A percentile compares a stretch with the other conserved stretches of the same genome.
Evolutionary conservation across 805 yeast genomes (phyloP).

Genomic region (Ogataea ramenticola): DNA sequence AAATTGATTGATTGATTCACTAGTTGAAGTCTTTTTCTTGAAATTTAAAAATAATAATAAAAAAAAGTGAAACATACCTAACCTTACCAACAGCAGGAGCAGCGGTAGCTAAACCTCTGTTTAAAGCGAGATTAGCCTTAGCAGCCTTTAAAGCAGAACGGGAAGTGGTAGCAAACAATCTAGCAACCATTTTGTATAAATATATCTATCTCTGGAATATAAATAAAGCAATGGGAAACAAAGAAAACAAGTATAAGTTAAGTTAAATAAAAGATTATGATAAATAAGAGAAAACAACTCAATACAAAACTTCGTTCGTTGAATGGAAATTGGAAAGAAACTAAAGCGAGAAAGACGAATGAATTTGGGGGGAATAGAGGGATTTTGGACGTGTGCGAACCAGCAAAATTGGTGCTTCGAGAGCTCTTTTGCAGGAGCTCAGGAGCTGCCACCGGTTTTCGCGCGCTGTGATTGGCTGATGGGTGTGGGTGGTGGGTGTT

Average conservation of each 20-base stretch:
- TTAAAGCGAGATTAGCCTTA: slow-evolving; percentile 69
- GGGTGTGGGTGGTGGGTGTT: not conserved
- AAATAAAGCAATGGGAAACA: not conserved
- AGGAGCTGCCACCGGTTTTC: no score
- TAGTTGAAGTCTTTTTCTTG: not conserved
- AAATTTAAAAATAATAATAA: not conserved
- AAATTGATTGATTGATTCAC: slow-evolving; percentile 1
- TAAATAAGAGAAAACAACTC: not conserved
- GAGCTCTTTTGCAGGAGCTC: no score
- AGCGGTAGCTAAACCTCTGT: slow-evolving; percentile 74
- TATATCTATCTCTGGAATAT: not conserved
- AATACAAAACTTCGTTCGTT: no score
- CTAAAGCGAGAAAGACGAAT: no score
- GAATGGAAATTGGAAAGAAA: no score
- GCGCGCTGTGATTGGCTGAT: not conserved
- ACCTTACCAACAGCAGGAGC: slow-evolving; percentile 77
- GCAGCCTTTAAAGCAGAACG: slow-evolving; percentile 87
- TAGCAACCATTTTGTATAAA: slow-evolving; percentile 32
- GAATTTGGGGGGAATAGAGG: no score
- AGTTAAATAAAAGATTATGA: not conserved
- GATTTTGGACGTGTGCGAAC: no score
- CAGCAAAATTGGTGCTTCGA: no score
- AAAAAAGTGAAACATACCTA: slow-evolving; percentile 51
- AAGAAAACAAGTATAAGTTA: not conserved
- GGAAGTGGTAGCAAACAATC: slow-evolving; percentile 58